Conservation (phyloP, 257 asterid genomes). For the Echites panduratus region DNA sequence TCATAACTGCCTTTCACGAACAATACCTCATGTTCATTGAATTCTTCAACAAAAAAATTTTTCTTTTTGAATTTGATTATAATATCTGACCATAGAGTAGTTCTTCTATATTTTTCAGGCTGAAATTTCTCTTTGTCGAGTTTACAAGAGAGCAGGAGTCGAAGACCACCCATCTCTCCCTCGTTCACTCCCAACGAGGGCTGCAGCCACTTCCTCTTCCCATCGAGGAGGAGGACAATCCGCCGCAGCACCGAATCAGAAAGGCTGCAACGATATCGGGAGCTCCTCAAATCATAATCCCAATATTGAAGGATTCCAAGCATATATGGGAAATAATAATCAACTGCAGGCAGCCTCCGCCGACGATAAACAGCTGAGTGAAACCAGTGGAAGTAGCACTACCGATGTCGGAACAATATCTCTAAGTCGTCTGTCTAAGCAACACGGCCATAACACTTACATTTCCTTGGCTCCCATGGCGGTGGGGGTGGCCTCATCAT, state of each 20-base stretch:
- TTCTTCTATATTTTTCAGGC: too few species aligned
- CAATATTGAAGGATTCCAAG: conserved; percentile 15
- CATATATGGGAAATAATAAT: too few species aligned
- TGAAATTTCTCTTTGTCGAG: conserved; percentile 92
- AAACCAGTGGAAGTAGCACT: conserved; percentile 54
- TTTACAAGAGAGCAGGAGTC: conserved; percentile 85
- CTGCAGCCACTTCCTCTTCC: too few species aligned
- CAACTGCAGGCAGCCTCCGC: too few species aligned
- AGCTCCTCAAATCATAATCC: conserved; percentile 11
- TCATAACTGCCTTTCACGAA: conserved; percentile 9
- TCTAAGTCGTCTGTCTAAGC: conserved; percentile 28
- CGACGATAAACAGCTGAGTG: conserved; percentile 39
- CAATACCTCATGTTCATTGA: too few species aligned
- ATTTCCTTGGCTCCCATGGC: conserved; percentile 26
- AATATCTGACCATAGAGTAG: too few species aligned
- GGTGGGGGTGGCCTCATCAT: too few species aligned
- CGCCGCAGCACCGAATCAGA: conserved; percentile 11
- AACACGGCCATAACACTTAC: conserved; percentile 18
- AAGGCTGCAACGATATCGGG: conserved; percentile 3
- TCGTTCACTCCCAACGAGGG: conserved; percentile 45
- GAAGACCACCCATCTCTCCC: conserved; percentile 88
- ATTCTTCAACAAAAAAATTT: too few species aligned
- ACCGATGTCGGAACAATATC: conserved; percentile 43
- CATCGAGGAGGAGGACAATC: conserved; percentile 24
- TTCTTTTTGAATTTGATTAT: too few species aligned